Percentiles rank a stretch among this genome's conserved stretches.
phyloP scores from a whole-genome alignment of 2,329 filamentous ascomycete genomes.

The Xylaria digitata region DNA sequence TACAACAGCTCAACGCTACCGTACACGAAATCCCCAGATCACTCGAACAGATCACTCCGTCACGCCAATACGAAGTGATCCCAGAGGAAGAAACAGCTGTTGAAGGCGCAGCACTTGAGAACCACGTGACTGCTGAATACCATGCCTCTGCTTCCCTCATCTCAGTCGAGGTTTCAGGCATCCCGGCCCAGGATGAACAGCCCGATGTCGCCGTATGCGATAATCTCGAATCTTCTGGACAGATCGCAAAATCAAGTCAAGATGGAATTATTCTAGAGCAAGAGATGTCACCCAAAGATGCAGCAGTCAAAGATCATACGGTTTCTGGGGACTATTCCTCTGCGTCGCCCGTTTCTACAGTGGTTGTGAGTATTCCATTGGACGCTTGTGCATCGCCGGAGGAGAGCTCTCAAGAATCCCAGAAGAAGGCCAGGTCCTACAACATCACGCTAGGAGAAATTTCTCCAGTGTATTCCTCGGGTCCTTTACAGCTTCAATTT shows the following conservation, averaged over 20 bases:
- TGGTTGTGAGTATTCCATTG: no score
- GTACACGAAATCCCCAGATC: background rate
- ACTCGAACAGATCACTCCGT: background rate
- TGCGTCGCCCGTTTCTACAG: no score
- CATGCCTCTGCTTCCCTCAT: background rate
- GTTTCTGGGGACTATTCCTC: no score
- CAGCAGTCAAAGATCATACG: no score
- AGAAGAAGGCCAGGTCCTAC: background rate
- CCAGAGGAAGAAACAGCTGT: background rate
- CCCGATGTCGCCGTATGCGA: no score
- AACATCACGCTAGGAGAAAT: background rate
- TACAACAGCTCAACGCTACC: background rate
- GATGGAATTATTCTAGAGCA: no score
- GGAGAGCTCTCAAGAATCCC: background rate
- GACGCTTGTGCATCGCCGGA: no score
- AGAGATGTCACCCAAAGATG: no score
- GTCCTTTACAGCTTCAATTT: slow-evolving; percentile 18
- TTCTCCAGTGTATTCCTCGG: slow-evolving; percentile 10
- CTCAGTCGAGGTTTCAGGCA: background rate
- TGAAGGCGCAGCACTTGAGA: background rate
- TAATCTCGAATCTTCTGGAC: no score
- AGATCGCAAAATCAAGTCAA: no score
- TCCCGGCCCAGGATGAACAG: no score
- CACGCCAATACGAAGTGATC: background rate
- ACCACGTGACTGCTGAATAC: background rate